Evolutionary conservation across 345 rosid species (phyloP).

Genomic region (Bruguiera gymnorhiza): DNA sequence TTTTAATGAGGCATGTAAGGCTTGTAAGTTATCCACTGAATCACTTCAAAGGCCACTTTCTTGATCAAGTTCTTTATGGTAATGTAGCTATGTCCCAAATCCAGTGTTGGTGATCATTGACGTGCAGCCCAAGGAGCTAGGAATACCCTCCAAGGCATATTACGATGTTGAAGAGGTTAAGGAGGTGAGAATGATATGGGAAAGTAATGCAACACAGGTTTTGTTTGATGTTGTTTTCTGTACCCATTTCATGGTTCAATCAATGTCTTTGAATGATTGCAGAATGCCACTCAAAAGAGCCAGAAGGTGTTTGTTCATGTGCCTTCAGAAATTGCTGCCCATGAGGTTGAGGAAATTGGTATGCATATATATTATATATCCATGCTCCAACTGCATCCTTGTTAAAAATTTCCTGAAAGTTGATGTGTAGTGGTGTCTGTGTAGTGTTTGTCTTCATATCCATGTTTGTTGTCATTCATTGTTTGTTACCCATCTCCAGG

Average conservation of each 20-base stretch:
- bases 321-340: conserved; percentile 75
- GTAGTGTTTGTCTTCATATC: too few relatives aligned
- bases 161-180: conserved; percentile 86
- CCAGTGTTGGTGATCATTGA: conserved; percentile 89
- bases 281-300: conserved; percentile 89
- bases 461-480: background rate
- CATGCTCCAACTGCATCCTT: too few relatives aligned
- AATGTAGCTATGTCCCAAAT: conserved; percentile 64
- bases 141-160: conserved; percentile 86
- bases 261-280: conserved; percentile 14
- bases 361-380: conserved; percentile 15
- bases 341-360: conserved; percentile 95
- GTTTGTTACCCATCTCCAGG: conserved; percentile 32
- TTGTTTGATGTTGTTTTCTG: background rate
- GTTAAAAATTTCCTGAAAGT: too few relatives aligned
- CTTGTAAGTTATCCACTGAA: conserved; percentile 1
- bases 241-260: background rate
- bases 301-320: conserved; percentile 80
- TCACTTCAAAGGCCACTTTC: background rate
- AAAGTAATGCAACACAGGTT: too few relatives aligned
- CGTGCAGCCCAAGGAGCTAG: conserved; percentile 86
- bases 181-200: conserved; percentile 43
- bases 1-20: background rate
- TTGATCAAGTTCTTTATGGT: conserved; percentile 6
- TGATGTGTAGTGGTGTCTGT: too few relatives aligned